Conservation (phyloP, 257 asterid genomes). For the Ocimum tenuiflorum region DNA sequence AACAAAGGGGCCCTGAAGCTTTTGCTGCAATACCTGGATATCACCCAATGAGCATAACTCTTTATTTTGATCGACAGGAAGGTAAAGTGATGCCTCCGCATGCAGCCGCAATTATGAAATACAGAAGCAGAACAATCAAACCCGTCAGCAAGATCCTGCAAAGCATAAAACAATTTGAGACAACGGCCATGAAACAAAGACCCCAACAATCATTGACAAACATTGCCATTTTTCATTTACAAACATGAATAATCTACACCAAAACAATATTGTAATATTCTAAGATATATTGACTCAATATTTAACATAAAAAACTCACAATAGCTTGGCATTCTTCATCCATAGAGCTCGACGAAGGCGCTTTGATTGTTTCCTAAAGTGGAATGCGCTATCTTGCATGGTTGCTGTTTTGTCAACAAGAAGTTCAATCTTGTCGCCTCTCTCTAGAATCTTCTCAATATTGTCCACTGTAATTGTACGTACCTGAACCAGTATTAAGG, state of each 20-base stretch:
- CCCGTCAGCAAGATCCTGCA: conserved; percentile 76
- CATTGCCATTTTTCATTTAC: background rate
- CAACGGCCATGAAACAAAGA: conserved; percentile 1
- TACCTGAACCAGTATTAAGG: conserved; percentile 45
- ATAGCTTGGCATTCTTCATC: conserved; percentile 96
- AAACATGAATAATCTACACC: background rate
- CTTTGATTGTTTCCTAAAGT: conserved; percentile 95
- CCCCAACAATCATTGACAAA: background rate
- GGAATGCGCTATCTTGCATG: conserved; percentile 97
- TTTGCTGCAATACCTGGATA: conserved; percentile 3
- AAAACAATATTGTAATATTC: background rate
- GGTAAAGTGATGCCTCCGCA: conserved; percentile 90
- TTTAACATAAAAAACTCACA: background rate
- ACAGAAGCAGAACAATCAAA: conserved; percentile 62
- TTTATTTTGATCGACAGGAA: conserved; percentile 45
- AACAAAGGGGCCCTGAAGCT: conserved; percentile 7
- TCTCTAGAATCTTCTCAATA: conserved; percentile 92
- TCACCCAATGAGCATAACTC: background rate
- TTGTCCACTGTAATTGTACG: conserved; percentile 96
- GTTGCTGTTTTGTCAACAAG: conserved; percentile 95
- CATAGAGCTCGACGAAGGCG: conserved; percentile 88
- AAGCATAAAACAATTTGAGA: conserved; percentile 2
- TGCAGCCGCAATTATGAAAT: conserved; percentile 65
- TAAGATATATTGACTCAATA: conserved; percentile 6
- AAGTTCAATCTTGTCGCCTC: conserved; percentile 96